Conservation (phyloP, 2,329 filamentous ascomycete genomes). For the Trichoderma brevicompactum region DNA sequence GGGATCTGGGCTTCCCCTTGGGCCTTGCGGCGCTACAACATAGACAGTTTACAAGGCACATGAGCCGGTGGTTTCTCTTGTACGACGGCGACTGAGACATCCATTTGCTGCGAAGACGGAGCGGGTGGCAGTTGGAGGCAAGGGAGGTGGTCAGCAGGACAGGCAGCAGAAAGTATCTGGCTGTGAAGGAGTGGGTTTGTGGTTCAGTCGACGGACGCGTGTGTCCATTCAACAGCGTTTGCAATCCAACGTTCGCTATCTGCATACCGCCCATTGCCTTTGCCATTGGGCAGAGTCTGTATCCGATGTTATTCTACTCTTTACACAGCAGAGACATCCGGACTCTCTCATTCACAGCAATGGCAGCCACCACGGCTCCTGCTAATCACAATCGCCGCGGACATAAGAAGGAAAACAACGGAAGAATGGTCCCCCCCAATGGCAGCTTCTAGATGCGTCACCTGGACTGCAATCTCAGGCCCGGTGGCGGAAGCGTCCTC, state of each 20-base stretch:
- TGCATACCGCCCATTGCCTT: slow-evolving; percentile 11
- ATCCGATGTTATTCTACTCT: not conserved
- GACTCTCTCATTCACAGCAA: not conserved
- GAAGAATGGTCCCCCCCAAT: not conserved
- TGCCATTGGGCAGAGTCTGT: not conserved
- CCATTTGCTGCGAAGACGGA: slow-evolving; percentile 1
- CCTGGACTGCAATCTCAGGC: not conserved
- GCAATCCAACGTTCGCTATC: not conserved
- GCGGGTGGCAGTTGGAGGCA: not conserved
- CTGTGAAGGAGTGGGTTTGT: not conserved
- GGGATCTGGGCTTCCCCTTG: not conserved
- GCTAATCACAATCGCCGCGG: not conserved
- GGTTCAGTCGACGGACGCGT: not conserved
- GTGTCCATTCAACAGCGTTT: not conserved
- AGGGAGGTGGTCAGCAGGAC: slow-evolving; percentile 20
- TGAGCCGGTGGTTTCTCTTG: not conserved
- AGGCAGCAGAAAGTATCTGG: not conserved
- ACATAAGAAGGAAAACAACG: too few relatives aligned
- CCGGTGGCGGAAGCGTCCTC: not conserved
- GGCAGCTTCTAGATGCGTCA: slow-evolving; percentile 5
- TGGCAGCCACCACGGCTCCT: not conserved
- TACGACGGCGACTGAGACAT: not conserved
- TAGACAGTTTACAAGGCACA: not conserved
- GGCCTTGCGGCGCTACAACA: not conserved
- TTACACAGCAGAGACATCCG: not conserved